Base-by-base conservation (phyloP, 352 stramenopile species). In the Globisporangium middletonii region DNA sequence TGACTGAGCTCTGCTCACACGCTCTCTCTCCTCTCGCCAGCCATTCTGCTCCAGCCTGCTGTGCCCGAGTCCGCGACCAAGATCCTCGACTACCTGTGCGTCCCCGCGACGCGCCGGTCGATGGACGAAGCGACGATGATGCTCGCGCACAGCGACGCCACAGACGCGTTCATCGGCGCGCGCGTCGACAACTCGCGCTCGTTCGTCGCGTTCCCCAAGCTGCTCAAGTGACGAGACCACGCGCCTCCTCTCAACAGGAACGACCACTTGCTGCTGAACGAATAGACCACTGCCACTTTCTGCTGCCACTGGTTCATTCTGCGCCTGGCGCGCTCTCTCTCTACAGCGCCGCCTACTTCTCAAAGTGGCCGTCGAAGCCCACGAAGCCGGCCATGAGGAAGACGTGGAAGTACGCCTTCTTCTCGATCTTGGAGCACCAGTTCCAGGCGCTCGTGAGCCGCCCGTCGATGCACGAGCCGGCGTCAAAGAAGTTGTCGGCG, bases 321-420 rank as follows among this genome's bases (percentile, higher is more conserved):
- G 28, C 9, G 4, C 7, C 43, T 35, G 13, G 4, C 28, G 49
- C 23, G 30, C 13, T 47, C 33, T 60, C 9, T 45, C 11, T 59
- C 58, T 87, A 94, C 60, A 23, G 30, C 30, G 30, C 30, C 30
- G 30, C 30, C 30, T 35, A 35, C 30, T 86, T 89, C 49, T 94
- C 83, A 62, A 98, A 98, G 53, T 98, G 96, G 63, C 96, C 95
- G 67, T 99, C 96, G 73, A 99, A 99, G 52, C 91, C 92, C 19
- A 93, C 86, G 63, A 99, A 99, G 55, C 95, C 96, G 7, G 91
- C 95, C 47, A 98, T 81, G 73, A 98, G 96, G 76, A 99, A 99
- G 52, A 99, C 80, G 6, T 86, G 87, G 67, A 97, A 98, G 71
- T 97, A 99, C 15, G 63, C 73, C 69, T 98, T 98, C 43, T 87